Evolutionary conservation across 805 yeast species (phyloP), one percentile per base, ranked within the genome.

Genomic region (Nakazawaea ishiwadae): DNA sequence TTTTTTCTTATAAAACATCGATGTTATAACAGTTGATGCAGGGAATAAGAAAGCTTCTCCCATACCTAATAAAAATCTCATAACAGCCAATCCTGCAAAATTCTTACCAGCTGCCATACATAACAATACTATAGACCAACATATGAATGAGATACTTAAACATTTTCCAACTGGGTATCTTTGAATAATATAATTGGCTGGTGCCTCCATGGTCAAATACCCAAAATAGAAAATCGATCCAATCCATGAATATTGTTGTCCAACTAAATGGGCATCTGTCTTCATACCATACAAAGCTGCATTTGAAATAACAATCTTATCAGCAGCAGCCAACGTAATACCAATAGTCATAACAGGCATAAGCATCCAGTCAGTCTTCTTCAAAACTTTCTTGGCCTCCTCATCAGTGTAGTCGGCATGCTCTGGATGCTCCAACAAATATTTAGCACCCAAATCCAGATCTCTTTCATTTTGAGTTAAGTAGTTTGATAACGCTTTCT

Each of bases 41-140:
- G 85, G 84, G 9, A 76, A 68, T 17, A 77, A 67, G 16, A 71
- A 65, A 37, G 74, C 61, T 52, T 77, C 84, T 4, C 73, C 59
- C 49, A 65, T 58, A 6, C 81, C 81, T 37, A 74, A 53, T 48
- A 71, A 62, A 50, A 73, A 71, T 44, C 80, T 56, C 24, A 70
- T 42, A 2, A 62, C 67, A 33, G 64, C 59, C 3, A 73, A 61
- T 14, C 77, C 76, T 16, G 62, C 62, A 48, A 65, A 67, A 46
- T 64, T 69, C 31, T 46, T 50, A 35, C 71, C 70, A 1, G 69
- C 62, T 51, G 71, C 68, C 35, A 64, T 66, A 28, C 71, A 54
- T 41, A 73, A 65, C n/a, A 68, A 61, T 18, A 68, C 53, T 4
- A 63, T 28, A 0, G 72, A 58, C 79, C 79, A 73, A 4, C 58